Percentiles rank a stretch among this genome's conserved stretches.
Conservation (phyloP, 768 basidiomycete species). For the Leucocoprinus sp. region DNA sequence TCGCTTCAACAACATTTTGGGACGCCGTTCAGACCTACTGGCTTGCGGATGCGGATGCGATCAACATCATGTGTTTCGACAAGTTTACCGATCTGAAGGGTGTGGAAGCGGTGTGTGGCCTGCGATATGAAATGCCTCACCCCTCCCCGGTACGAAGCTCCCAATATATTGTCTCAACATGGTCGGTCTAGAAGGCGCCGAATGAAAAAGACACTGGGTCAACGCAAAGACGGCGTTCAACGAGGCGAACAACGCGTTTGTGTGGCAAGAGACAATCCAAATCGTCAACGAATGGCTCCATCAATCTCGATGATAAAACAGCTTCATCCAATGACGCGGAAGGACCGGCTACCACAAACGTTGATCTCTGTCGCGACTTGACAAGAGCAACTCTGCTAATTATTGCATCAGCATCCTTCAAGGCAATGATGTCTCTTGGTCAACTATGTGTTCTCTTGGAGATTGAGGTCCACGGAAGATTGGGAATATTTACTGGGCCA, state of each 20-base stretch:
- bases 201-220: conserved; percentile 41
- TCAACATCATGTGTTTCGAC: conserved; percentile 27
- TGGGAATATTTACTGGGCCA: no score
- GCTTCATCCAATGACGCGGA: not conserved
- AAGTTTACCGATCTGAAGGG: conserved; percentile 33
- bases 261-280: conserved; percentile 37
- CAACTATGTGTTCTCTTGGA: no score
- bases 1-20: conserved; percentile 28
- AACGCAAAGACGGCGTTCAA: conserved; percentile 42
- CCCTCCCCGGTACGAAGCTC: conserved; percentile 25
- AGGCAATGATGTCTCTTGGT: no score
- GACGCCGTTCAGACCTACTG: conserved; percentile 26
- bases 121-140: not conserved
- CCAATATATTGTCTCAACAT: conserved; percentile 42
- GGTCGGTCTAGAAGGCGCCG: conserved; percentile 30
- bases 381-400: conserved; percentile 29
- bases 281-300: conserved; percentile 37
- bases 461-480: no score
- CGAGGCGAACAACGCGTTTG: conserved; percentile 40
- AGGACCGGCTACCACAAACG: conserved; percentile 3
- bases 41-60: conserved; percentile 35
- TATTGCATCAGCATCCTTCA: conserved; percentile 31
- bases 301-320: conserved; percentile 20
- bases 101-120: conserved; percentile 22
- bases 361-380: conserved; percentile 20